These are phyloP conservation scores for Diaporthe citri DNA, from an alignment of 2,329 filamentous ascomycete genomes.

Conservation along the genomic window DNA sequence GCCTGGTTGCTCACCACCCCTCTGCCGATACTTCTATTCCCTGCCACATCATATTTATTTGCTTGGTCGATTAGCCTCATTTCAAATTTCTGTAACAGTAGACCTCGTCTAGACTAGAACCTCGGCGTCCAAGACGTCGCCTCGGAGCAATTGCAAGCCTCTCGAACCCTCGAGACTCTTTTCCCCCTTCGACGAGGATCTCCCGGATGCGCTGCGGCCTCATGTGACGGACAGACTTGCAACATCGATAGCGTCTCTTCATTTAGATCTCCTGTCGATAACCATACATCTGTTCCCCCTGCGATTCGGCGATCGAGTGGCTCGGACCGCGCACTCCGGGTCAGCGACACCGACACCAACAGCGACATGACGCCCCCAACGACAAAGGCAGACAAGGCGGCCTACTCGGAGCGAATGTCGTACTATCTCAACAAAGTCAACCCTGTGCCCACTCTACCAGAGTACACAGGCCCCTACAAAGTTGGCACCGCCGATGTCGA, in stretches of 20 bases:
- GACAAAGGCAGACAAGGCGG: conserved; percentile 33
- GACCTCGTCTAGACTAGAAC: conserved; percentile 2
- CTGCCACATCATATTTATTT: no score
- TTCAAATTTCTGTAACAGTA: not conserved
- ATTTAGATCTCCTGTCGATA: not conserved
- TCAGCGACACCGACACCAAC: not conserved
- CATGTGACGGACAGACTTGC: not conserved
- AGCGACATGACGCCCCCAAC: conserved; percentile 31
- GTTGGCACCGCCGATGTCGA: conserved; percentile 87
- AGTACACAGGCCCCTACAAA: conserved; percentile 81
- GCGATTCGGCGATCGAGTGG: not conserved
- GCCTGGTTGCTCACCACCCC: not conserved
- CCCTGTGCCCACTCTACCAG: conserved; percentile 78
- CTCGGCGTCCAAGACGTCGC: not conserved
- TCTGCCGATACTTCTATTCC: not conserved
- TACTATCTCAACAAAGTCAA: conserved; percentile 69
- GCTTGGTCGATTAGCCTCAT: not conserved
- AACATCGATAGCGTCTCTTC: not conserved
- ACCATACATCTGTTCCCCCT: no score
- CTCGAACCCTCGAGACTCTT: not conserved
- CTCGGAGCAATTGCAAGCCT: not conserved
- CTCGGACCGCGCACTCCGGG: not conserved
- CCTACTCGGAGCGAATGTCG: conserved; percentile 53
- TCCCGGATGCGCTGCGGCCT: not conserved
- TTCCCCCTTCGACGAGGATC: not conserved